These are phyloP conservation scores for Hysterium pulicare DNA, from an alignment of 2,329 filamentous ascomycete species.

Conservation along the genomic window DNA sequence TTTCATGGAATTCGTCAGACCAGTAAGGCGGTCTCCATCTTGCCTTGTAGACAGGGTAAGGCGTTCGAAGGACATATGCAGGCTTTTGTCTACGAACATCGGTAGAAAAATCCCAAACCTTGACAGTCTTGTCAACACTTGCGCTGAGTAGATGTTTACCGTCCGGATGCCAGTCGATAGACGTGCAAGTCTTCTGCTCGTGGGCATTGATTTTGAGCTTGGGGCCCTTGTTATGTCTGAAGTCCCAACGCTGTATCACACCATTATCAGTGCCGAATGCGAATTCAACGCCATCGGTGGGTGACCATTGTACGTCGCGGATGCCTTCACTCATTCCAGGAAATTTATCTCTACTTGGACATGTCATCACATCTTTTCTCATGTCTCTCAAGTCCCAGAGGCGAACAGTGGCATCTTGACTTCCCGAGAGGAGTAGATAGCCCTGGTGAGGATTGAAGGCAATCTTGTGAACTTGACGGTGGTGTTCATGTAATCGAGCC, in stretches of 20 bases:
- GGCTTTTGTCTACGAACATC: conserved; percentile 58
- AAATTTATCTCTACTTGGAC: conserved; percentile 54
- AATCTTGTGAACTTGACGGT: conserved; percentile 62
- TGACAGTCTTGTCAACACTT: conserved; percentile 60
- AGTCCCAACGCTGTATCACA: conserved; percentile 63
- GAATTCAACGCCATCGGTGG: conserved; percentile 59
- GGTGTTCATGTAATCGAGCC: conserved; percentile 61
- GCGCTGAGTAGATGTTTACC: conserved; percentile 62
- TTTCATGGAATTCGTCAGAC: conserved; percentile 49
- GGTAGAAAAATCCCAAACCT: conserved; percentile 61
- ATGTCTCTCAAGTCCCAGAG: conserved; percentile 63
- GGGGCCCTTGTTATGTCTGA: conserved; percentile 54
- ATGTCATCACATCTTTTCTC: conserved; percentile 48
- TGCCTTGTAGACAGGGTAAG: conserved; percentile 60
- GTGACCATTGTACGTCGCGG: conserved; percentile 63
- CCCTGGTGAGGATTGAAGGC: conserved; percentile 63
- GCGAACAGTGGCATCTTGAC: conserved; percentile 61
- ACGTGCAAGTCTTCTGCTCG: conserved; percentile 55
- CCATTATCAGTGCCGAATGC: conserved; percentile 64
- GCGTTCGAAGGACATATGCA: conserved; percentile 56
- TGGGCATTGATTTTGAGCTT: conserved; percentile 61
- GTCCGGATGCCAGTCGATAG: conserved; percentile 66
- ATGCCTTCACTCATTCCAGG: conserved; percentile 59
- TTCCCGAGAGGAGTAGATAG: conserved; percentile 59
- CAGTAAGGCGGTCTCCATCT: conserved; percentile 61